Evolutionary conservation across 176 grass and related monocot species (phyloP).

Genomic region (Oryza australiensis): DNA sequence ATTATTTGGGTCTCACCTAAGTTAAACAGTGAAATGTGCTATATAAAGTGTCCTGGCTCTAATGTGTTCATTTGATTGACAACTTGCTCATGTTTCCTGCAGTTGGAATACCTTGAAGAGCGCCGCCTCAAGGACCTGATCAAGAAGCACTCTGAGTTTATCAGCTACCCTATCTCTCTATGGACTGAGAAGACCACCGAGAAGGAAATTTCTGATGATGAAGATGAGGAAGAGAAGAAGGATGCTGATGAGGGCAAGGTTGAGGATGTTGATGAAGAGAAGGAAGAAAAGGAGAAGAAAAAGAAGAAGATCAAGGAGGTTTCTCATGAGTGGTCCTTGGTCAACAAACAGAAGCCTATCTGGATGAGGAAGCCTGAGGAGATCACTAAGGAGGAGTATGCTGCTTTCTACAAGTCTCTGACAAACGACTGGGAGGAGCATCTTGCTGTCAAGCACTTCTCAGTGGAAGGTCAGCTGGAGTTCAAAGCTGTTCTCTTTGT

Average conservation of each 20-base stretch:
- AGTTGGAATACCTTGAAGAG: slow-evolving; percentile 98
- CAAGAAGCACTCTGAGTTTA: slow-evolving; percentile 98
- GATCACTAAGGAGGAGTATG: slow-evolving; percentile 94
- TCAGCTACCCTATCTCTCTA: slow-evolving; percentile 95
- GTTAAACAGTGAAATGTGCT: neutral
- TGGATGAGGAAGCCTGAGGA: slow-evolving; percentile 99
- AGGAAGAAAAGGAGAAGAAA: slow-evolving; percentile 87
- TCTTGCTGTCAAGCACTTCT: slow-evolving; percentile 93
- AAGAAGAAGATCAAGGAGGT: slow-evolving; percentile 99
- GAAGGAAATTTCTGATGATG: slow-evolving; percentile 97
- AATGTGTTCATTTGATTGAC: neutral
- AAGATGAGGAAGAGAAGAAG: slow-evolving; percentile 97
- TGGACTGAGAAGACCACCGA: slow-evolving; percentile 97
- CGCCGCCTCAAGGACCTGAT: slow-evolving; percentile 89
- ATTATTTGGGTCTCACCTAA: neutral
- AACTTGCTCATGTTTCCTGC: neutral
- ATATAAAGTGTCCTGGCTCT: neutral
- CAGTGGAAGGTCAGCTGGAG: slow-evolving; percentile 96
- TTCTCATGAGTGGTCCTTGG: slow-evolving; percentile 83
- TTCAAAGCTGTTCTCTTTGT: slow-evolving; percentile 96
- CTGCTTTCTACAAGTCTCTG: slow-evolving; percentile 98
- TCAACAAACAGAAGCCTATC: slow-evolving; percentile 98
- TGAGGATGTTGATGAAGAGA: slow-evolving; percentile 90
- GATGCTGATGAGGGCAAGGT: slow-evolving; percentile 92
- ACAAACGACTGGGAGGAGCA: slow-evolving; percentile 99